Percentiles rank a stretch among this genome's conserved stretches.
These are phyloP conservation scores for Botryosphaeria agaves DNA, from an alignment of 2,329 filamentous ascomycete genomes.

Conservation along the genomic window DNA sequence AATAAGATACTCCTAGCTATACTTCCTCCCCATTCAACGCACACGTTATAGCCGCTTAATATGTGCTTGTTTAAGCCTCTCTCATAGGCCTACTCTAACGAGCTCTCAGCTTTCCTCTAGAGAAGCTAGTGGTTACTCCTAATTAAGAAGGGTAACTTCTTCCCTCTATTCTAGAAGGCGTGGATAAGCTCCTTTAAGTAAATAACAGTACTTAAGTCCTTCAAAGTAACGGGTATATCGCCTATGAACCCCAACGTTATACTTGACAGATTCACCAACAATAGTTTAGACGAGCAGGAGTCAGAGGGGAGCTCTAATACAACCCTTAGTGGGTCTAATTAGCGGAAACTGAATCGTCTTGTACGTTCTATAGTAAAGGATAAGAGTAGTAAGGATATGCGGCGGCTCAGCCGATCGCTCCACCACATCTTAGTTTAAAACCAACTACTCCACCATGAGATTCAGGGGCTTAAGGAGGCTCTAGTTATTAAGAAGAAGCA, in stretches of 20 bases:
- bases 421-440: conserved; percentile 2
- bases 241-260: conserved; percentile 1
- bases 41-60: conserved; percentile 1
- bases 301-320: not conserved
- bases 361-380: conserved; percentile 1
- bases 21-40: conserved; percentile 1
- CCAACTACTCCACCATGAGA: conserved; percentile 1
- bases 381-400: not conserved
- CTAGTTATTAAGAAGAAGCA: conserved; percentile 4
- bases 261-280: not conserved
- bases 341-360: conserved; percentile 3
- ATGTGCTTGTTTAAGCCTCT: conserved; percentile 1
- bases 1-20: conserved; percentile 2
- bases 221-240: conserved; percentile 2
- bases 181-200: conserved; percentile 2
- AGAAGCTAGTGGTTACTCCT: not conserved
- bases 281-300: not conserved
- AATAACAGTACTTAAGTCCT: conserved; percentile 2
- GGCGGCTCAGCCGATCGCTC: not conserved
- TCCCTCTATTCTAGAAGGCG: conserved; percentile 1
- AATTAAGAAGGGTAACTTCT: not conserved
- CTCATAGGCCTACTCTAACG: not conserved
- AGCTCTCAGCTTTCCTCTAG: not conserved
- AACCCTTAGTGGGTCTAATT: conserved; percentile 4
- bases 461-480: conserved; percentile 3